Percentiles rank a stretch among this genome's conserved stretches.
Conservation (phyloP, 2,329 filamentous ascomycete genomes). For the Paracamarosporium sp. region DNA sequence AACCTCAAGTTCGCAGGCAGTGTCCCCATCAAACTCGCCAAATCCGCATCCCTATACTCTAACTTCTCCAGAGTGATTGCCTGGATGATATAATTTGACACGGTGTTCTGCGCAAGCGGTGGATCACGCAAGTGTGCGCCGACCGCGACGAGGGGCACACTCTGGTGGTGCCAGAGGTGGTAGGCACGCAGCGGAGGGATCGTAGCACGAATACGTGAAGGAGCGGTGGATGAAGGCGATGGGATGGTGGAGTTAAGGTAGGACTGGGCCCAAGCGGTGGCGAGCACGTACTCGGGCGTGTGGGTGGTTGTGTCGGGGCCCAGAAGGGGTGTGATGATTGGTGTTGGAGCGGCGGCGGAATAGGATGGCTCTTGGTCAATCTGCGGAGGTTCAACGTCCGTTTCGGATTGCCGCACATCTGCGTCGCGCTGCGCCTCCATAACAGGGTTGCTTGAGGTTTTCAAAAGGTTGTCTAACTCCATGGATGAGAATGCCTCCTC, state of each 20-base stretch:
- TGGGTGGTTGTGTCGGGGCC: slow-evolving; percentile 8
- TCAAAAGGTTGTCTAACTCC: slow-evolving; percentile 14
- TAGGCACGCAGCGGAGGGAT: slow-evolving; percentile 41
- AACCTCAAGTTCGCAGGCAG: slow-evolving; percentile 31
- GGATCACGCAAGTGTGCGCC: slow-evolving; percentile 34
- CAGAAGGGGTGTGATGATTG: slow-evolving; percentile 1
- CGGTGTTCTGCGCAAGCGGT: slow-evolving; percentile 36
- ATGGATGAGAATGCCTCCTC: slow-evolving; percentile 27
- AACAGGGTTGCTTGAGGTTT: not conserved
- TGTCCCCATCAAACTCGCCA: slow-evolving; percentile 26
- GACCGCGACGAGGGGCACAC: slow-evolving; percentile 28
- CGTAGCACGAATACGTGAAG: slow-evolving; percentile 38
- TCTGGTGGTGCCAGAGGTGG: slow-evolving; percentile 41
- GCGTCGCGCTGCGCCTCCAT: not conserved
- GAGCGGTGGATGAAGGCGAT: slow-evolving; percentile 16
- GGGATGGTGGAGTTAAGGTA: slow-evolving; percentile 40
- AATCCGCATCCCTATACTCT: slow-evolving; percentile 27
- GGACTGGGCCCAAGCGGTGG: slow-evolving; percentile 35
- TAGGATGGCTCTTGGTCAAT: not conserved
- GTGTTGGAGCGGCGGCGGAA: not conserved
- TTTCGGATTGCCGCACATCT: not conserved
- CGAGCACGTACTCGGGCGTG: slow-evolving; percentile 29
- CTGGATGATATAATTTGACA: slow-evolving; percentile 37
- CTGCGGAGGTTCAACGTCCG: not conserved
- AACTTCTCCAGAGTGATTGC: slow-evolving; percentile 37